Percentiles rank a stretch among this genome's conserved stretches.
Conservation (phyloP, 2,329 filamentous ascomycete genomes). For the Trichoderma sp. region DNA sequence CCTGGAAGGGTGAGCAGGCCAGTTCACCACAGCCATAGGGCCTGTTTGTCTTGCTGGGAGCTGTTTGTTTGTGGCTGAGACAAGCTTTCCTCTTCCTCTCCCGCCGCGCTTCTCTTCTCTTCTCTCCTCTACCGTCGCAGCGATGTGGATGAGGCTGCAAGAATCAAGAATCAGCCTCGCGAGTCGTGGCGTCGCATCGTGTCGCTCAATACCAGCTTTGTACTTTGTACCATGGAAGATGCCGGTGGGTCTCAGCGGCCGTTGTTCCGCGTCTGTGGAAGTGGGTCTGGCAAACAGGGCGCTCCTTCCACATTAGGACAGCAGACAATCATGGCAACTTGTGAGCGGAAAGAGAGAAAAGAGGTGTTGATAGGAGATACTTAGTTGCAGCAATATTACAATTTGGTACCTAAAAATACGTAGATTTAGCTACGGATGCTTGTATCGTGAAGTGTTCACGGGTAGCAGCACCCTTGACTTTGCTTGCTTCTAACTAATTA, state of each 20-base stretch:
- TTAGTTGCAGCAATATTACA: too few relatives aligned
- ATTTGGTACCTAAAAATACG: neutral
- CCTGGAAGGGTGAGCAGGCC: neutral
- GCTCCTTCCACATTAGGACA: neutral
- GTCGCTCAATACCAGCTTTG: neutral
- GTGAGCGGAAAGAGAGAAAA: neutral
- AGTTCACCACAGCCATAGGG: slow-evolving; percentile 9
- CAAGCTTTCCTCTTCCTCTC: neutral
- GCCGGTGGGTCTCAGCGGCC: slow-evolving; percentile 1
- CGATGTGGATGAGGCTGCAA: neutral
- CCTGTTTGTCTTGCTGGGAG: neutral
- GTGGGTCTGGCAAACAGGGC: neutral
- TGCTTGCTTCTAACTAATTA: neutral
- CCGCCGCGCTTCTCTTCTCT: neutral
- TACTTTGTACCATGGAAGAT: neutral
- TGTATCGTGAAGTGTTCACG: neutral
- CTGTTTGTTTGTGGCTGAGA: neutral
- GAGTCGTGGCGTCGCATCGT: slow-evolving; percentile 1
- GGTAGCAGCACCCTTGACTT: neutral
- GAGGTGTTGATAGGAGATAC: neutral
- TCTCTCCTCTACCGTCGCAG: neutral
- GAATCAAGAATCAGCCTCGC: neutral
- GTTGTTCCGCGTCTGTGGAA: neutral
- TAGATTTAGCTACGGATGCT: neutral
- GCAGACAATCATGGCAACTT: neutral